phyloP scores from a whole-genome alignment of 495 filamentous ascomycete species.

The Friedmanniomyces simplex region DNA sequence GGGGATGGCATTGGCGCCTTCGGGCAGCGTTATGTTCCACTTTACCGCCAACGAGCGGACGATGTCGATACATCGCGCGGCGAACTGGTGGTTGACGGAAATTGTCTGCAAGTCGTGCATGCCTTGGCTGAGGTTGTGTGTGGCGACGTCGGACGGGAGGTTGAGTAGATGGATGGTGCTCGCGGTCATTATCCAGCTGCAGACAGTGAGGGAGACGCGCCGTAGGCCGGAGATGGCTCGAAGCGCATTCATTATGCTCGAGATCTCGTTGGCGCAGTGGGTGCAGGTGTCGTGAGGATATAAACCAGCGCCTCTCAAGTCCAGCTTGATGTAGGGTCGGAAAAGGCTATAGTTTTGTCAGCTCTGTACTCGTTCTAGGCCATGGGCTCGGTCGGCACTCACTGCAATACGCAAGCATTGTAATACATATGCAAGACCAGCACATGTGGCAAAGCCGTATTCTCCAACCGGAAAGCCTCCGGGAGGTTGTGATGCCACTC shows the following conservation, averaged over 20 bases:
- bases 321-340: conserved; percentile 53
- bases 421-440: conserved; percentile 23
- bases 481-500: conserved; percentile 56
- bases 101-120: conserved; percentile 45
- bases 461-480: conserved; percentile 43
- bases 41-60: conserved; percentile 43
- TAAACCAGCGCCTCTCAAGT: conserved; percentile 46
- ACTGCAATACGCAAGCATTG: conserved; percentile 47
- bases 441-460: conserved; percentile 31
- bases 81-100: conserved; percentile 49
- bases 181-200: conserved; percentile 49
- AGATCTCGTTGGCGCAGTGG: conserved; percentile 51
- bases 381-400: conserved; percentile 28
- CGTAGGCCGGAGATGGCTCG: conserved; percentile 49
- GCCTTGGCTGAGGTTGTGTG: conserved; percentile 23
- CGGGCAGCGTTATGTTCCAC: conserved; percentile 41
- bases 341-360: conserved; percentile 35
- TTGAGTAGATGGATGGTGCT: conserved; percentile 46
- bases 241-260: conserved; percentile 46
- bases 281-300: conserved; percentile 53
- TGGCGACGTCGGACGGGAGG: conserved; percentile 13
- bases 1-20: neutral
- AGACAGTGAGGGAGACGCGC: conserved; percentile 47
- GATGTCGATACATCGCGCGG: conserved; percentile 47
- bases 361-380: neutral